Evolutionary conservation across 1,284 basidiomycete genomes (phyloP).

Genomic region (Cryptococcus sp.): DNA sequence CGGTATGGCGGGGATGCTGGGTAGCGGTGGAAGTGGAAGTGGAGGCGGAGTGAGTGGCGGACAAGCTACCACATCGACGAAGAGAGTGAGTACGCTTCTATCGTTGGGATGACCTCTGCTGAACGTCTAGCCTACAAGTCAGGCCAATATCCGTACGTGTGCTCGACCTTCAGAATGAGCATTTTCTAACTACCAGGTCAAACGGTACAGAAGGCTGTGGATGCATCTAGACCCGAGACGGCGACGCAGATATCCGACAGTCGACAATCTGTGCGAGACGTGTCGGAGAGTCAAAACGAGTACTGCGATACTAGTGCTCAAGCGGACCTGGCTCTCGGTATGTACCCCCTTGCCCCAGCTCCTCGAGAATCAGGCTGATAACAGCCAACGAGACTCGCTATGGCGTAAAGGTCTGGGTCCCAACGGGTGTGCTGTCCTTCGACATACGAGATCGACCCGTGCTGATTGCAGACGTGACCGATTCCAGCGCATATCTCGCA

Average conservation of each 20-base stretch:
- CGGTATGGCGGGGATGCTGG: not conserved
- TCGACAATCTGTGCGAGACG: constrained; percentile 61
- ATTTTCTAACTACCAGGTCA: constrained; percentile 10
- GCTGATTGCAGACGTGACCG: not conserved
- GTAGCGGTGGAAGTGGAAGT: not conserved
- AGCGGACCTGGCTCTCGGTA: constrained; percentile 62
- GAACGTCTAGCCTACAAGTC: constrained; percentile 1
- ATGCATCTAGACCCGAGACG: constrained; percentile 63
- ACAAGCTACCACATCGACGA: constrained; percentile 1
- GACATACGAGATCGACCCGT: not conserved
- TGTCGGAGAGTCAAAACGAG: constrained; percentile 68
- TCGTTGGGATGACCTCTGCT: not conserved
- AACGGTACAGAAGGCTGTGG: constrained; percentile 62
- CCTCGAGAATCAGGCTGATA: too few relatives aligned
- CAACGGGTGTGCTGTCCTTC: constrained; percentile 54
- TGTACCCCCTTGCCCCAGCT: too few relatives aligned
- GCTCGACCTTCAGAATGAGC: not conserved
- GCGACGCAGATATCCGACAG: constrained; percentile 57
- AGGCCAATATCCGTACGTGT: constrained; percentile 4
- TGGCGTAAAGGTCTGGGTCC: constrained; percentile 59
- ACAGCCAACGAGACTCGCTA: too few relatives aligned
- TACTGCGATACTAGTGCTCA: constrained; percentile 76
- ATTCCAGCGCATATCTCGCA: too few relatives aligned
- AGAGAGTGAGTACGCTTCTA: constrained; percentile 5
- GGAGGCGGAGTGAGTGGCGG: not conserved